Conservation (phyloP, 108 stramenopile genomes). For the Bacterosira constricta region DNA sequence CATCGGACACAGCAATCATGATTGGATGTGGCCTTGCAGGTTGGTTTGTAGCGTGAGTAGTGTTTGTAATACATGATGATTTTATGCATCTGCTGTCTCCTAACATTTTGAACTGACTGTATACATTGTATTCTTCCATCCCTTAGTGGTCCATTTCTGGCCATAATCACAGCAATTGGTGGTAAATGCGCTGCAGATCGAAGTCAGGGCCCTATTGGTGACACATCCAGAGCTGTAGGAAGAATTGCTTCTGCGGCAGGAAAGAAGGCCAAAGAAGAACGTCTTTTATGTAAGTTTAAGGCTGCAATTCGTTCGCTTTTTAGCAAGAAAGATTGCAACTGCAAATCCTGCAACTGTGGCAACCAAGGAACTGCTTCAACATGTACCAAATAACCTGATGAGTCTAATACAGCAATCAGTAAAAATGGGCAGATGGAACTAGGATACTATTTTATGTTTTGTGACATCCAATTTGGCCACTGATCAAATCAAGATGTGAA, state of each 20-base stretch:
- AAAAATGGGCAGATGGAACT: no score
- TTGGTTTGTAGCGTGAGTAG: slow-evolving; percentile 28
- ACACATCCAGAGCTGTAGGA: slow-evolving; percentile 39
- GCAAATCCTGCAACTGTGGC: slow-evolving; percentile 16
- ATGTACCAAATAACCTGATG: neutral
- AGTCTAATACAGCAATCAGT: no score
- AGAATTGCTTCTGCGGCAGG: slow-evolving; percentile 37
- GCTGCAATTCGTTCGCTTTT: slow-evolving; percentile 35
- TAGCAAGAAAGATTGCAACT: slow-evolving; percentile 12
- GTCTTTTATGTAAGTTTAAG: slow-evolving; percentile 35
- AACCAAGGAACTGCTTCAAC: neutral
- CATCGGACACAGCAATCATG: slow-evolving; percentile 38
- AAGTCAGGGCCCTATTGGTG: slow-evolving; percentile 38
- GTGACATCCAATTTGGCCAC: neutral
- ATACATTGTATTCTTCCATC: neutral
- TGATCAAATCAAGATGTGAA: no score
- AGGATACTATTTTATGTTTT: no score
- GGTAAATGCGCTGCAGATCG: slow-evolving; percentile 32
- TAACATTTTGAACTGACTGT: neutral
- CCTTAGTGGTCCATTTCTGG: slow-evolving; percentile 38
- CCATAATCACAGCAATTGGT: slow-evolving; percentile 35
- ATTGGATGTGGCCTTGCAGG: slow-evolving; percentile 43
- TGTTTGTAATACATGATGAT: neutral
- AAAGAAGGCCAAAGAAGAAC: slow-evolving; percentile 36
- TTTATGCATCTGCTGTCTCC: neutral